Percentiles rank a stretch among this genome's conserved stretches.
Conservation (phyloP, 2,329 filamentous ascomycete species). For the Geoglossum cookeanum region DNA sequence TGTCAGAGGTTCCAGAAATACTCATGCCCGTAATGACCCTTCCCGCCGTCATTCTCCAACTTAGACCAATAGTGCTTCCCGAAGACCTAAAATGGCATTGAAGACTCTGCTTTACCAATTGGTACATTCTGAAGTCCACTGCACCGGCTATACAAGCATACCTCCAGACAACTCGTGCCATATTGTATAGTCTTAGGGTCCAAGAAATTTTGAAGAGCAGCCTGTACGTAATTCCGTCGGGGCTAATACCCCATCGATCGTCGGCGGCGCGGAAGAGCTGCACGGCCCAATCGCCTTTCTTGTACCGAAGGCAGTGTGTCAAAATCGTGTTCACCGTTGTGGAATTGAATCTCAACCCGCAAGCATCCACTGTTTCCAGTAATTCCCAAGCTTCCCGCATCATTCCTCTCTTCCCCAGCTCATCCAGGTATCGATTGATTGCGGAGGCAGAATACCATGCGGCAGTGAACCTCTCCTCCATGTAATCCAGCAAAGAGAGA, state of each 20-base stretch:
- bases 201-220: slow-evolving; percentile 25
- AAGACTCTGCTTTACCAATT: slow-evolving; percentile 17
- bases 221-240: slow-evolving; percentile 15
- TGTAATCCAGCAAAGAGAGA: slow-evolving; percentile 19
- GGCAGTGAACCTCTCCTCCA: slow-evolving; percentile 19
- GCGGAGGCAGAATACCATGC: slow-evolving; percentile 20
- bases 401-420: slow-evolving; percentile 14
- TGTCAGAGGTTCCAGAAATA: neutral
- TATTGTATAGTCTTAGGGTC: slow-evolving; percentile 20
- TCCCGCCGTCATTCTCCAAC: slow-evolving; percentile 15
- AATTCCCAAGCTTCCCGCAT: slow-evolving; percentile 15
- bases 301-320: neutral
- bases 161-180: slow-evolving; percentile 27
- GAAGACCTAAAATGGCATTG: slow-evolving; percentile 11
- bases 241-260: slow-evolving; percentile 5
- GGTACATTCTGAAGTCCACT: slow-evolving; percentile 18
- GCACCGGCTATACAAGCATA: slow-evolving; percentile 24
- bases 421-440: slow-evolving; percentile 21
- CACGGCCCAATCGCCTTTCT: slow-evolving; percentile 5
- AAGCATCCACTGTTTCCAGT: slow-evolving; percentile 16
- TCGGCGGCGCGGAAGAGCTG: slow-evolving; percentile 8
- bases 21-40: slow-evolving; percentile 19
- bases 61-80: slow-evolving; percentile 8
- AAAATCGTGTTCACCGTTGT: slow-evolving; percentile 17
- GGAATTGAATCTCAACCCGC: slow-evolving; percentile 14